Evolutionary conservation across 768 basidiomycete species (phyloP).

Genomic region (Tricholoma sp.): DNA sequence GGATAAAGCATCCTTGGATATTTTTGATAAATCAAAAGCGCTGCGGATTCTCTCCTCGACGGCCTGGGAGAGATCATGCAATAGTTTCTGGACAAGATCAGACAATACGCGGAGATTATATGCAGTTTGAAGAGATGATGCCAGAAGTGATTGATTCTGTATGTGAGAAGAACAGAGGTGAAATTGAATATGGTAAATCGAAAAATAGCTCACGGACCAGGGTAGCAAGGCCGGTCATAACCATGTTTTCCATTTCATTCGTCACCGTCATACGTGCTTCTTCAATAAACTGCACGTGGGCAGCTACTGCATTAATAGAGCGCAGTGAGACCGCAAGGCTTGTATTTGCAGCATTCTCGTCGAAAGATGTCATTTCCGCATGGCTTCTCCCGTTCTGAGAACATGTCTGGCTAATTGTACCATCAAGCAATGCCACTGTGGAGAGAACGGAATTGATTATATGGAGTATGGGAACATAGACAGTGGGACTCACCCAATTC

Average conservation of each 20-base stretch:
- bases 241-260: conserved; percentile 88
- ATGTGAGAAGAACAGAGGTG: background rate
- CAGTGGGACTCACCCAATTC: conserved; percentile 63
- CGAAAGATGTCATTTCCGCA: conserved; percentile 7
- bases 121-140: conserved; percentile 93
- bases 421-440: conserved; percentile 49
- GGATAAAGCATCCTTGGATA: conserved; percentile 78
- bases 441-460: conserved; percentile 4
- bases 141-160: conserved; percentile 86
- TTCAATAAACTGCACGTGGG: conserved; percentile 68
- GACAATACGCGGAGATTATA: conserved; percentile 88
- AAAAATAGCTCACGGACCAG: conserved; percentile 46
- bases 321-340: conserved; percentile 50
- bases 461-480: background rate
- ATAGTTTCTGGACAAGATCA: conserved; percentile 70
- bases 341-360: conserved; percentile 14
- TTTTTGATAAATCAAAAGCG: conserved; percentile 82
- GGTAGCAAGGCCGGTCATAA: conserved; percentile 69
- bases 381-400: conserved; percentile 1
- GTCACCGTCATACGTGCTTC: conserved; percentile 66
- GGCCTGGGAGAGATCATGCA: conserved; percentile 75
- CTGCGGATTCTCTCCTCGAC: conserved; percentile 76
- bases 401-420: conserved; percentile 17
- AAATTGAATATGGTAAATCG: background rate
- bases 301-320: conserved; percentile 67